Conservation (phyloP, 2,329 filamentous ascomycete species). For the Mycocentrospora acerina region DNA sequence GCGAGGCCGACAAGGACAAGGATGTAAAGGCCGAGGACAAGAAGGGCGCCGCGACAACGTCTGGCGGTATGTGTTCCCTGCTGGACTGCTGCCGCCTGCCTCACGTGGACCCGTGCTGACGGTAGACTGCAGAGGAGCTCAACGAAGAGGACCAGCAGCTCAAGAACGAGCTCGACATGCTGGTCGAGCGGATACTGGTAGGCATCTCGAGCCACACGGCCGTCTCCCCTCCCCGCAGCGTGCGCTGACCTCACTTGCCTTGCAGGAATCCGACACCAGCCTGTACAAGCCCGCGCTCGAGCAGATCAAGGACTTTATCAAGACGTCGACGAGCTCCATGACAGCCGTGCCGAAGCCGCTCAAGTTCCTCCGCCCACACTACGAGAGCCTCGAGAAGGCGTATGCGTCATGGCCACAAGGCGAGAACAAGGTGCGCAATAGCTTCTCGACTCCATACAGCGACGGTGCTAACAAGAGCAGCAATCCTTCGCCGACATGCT, state of each 20-base stretch:
- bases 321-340: slow-evolving; percentile 99
- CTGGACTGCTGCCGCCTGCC: slow-evolving; percentile 12
- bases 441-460: not conserved
- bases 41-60: slow-evolving; percentile 68
- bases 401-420: slow-evolving; percentile 88
- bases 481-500: slow-evolving; percentile 87
- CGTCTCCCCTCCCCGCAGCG: slow-evolving; percentile 12
- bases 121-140: slow-evolving; percentile 72
- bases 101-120: slow-evolving; percentile 24
- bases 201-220: slow-evolving; percentile 13
- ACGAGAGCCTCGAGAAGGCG: slow-evolving; percentile 80
- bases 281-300: slow-evolving; percentile 93
- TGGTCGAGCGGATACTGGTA: slow-evolving; percentile 92
- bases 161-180: slow-evolving; percentile 96
- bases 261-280: slow-evolving; percentile 77
- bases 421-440: slow-evolving; percentile 69
- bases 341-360: slow-evolving; percentile 97
- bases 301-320: slow-evolving; percentile 97
- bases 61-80: slow-evolving; percentile 51
- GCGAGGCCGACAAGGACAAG: slow-evolving; percentile 61
- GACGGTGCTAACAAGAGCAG: slow-evolving; percentile 39
- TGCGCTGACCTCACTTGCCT: slow-evolving; percentile 23
- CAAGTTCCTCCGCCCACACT: slow-evolving; percentile 96
- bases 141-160: slow-evolving; percentile 98
- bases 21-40: slow-evolving; percentile 70